phyloP scores from a whole-genome alignment of 2,329 filamentous ascomycete genomes.

The Aspergillus unguis region DNA sequence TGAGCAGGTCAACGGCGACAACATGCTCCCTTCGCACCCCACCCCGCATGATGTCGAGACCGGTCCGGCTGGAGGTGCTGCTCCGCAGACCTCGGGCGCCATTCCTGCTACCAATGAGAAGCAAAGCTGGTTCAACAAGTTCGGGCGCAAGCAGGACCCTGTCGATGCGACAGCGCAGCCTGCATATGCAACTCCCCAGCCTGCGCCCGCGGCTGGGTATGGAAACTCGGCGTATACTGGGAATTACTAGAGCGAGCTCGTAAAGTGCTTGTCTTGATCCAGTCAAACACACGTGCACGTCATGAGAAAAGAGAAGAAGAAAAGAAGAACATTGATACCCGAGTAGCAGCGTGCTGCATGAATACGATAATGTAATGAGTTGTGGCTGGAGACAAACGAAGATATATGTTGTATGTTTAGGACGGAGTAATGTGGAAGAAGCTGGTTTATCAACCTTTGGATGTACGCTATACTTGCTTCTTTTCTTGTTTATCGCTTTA shows the following conservation, averaged over 20 bases:
- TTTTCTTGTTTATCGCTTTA: no score
- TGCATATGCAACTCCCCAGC: no score
- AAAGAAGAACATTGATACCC: no score
- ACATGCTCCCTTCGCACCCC: conserved; percentile 39
- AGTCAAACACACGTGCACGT: no score
- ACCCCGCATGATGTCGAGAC: conserved; percentile 40
- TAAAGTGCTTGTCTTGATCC: background rate
- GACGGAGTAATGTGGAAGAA: no score
- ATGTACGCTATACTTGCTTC: no score
- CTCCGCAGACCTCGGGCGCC: background rate
- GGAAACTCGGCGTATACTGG: conserved; percentile 7
- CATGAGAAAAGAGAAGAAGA: no score
- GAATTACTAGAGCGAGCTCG: conserved; percentile 1
- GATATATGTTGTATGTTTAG: no score
- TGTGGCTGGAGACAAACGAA: no score
- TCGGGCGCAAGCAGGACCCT: conserved; percentile 1
- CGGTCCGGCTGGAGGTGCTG: conserved; percentile 11
- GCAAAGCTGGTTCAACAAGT: conserved; percentile 5
- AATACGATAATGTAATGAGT: no score
- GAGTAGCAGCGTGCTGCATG: no score
- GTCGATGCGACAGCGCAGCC: background rate
- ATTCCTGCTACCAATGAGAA: conserved; percentile 18
- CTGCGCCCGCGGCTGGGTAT: background rate
- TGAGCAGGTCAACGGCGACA: conserved; percentile 29
- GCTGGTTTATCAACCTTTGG: no score